phyloP scores from a whole-genome alignment of 306 rosid genomes.

The Macrotyloma uniflorum region DNA sequence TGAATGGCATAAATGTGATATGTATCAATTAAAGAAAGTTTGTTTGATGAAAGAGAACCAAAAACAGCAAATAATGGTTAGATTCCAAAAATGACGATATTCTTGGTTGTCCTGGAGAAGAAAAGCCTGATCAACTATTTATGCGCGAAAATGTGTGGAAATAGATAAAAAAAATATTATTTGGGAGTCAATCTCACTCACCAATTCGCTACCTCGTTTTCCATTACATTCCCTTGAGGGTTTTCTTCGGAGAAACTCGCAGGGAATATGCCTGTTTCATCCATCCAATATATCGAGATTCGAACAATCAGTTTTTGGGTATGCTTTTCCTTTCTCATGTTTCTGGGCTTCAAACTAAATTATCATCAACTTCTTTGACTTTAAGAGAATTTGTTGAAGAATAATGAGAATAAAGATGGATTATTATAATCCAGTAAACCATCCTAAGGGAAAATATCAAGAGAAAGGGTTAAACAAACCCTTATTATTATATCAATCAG shows the following conservation, averaged over 20 bases:
- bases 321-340: neutral
- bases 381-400: too few species aligned
- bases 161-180: slow-evolving; percentile 33
- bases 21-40: neutral
- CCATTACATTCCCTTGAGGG: slow-evolving; percentile 54
- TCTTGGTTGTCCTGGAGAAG: slow-evolving; percentile 30
- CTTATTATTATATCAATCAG: too few species aligned
- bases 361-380: slow-evolving; percentile 5
- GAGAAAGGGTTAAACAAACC: too few species aligned
- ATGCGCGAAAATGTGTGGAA: slow-evolving; percentile 43
- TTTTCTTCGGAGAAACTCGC: slow-evolving; percentile 39
- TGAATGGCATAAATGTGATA: neutral
- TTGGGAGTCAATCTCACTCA: slow-evolving; percentile 35
- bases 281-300: neutral
- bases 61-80: slow-evolving; percentile 48
- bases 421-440: too few species aligned
- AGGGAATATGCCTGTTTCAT: slow-evolving; percentile 53
- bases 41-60: slow-evolving; percentile 32
- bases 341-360: neutral
- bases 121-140: slow-evolving; percentile 44
- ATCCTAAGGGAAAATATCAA: too few species aligned
- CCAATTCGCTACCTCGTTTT: slow-evolving; percentile 20
- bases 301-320: slow-evolving; percentile 40
- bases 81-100: slow-evolving; percentile 21
- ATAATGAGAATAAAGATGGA: too few species aligned